Conservation (phyloP, 768 basidiomycete species). For the Vishniacozyma victoriae region DNA sequence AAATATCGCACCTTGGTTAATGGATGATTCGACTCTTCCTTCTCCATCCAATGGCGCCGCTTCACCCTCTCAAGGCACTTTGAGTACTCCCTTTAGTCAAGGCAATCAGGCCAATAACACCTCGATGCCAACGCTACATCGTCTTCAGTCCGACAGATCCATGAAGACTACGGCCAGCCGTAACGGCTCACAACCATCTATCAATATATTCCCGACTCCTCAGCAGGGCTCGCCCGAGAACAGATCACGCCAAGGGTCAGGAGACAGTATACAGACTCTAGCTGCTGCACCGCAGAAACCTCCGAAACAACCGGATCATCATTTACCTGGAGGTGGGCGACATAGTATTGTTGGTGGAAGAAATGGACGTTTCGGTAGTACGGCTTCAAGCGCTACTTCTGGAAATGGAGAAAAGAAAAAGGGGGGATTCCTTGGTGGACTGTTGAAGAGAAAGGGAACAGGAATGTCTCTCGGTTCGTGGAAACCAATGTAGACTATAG, state of each 20-base stretch:
- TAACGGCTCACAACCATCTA: neutral
- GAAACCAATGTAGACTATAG: neutral
- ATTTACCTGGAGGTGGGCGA: neutral
- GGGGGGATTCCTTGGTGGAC: slow-evolving; percentile 39
- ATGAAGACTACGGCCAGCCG: no score
- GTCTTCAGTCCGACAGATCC: neutral
- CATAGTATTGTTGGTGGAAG: slow-evolving; percentile 7
- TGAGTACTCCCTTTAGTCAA: neutral
- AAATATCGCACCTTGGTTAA: slow-evolving; percentile 46
- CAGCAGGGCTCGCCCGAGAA: slow-evolving; percentile 6
- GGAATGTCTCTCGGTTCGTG: slow-evolving; percentile 15
- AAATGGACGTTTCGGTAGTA: slow-evolving; percentile 26
- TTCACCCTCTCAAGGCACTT: neutral
- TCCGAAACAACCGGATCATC: no score
- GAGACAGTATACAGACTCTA: slow-evolving; percentile 28
- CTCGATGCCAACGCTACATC: neutral
- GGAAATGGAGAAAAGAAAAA: slow-evolving; percentile 29
- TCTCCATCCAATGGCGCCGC: neutral
- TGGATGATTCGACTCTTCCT: slow-evolving; percentile 21
- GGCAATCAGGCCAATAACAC: neutral
- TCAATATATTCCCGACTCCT: slow-evolving; percentile 12
- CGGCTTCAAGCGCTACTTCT: slow-evolving; percentile 13
- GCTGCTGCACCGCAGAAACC: slow-evolving; percentile 5
- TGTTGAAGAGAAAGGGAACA: slow-evolving; percentile 35
- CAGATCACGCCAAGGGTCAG: slow-evolving; percentile 18